A percentile compares a stretch with the other conserved stretches of the same genome.
These are phyloP conservation scores for Mycena rebaudengoi DNA, from an alignment of 768 basidiomycete genomes.

Conservation along the genomic window DNA sequence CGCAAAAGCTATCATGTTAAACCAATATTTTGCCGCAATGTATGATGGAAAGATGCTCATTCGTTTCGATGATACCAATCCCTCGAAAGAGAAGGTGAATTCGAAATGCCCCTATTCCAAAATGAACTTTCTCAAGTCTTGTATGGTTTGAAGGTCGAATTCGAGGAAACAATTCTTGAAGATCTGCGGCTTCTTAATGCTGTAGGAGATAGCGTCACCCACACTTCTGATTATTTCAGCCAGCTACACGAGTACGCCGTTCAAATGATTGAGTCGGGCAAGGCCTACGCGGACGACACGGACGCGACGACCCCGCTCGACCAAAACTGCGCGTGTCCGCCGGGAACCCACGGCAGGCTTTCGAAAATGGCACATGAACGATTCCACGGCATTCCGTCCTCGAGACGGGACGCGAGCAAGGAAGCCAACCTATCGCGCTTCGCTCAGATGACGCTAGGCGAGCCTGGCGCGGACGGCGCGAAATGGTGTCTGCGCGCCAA, in stretches of 20 bases:
- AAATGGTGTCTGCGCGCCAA: slow-evolving; percentile 96
- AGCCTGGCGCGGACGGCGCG: slow-evolving; percentile 61
- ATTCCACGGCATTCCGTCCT: slow-evolving; percentile 2
- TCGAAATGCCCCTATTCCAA: too few relatives aligned
- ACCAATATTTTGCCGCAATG: slow-evolving; percentile 96
- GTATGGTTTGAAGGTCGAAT: slow-evolving; percentile 74
- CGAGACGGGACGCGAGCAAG: background rate
- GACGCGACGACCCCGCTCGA: slow-evolving; percentile 40
- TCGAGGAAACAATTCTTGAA: slow-evolving; percentile 93
- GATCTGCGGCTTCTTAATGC: slow-evolving; percentile 87
- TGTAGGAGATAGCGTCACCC: slow-evolving; percentile 80
- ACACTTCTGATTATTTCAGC: slow-evolving; percentile 96
- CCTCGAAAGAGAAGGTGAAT: slow-evolving; percentile 88
- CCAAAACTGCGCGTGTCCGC: background rate
- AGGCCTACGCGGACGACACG: slow-evolving; percentile 95
- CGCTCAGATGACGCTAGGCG: background rate
- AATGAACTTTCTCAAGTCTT: too few relatives aligned
- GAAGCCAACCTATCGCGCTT: background rate
- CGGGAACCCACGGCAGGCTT: background rate
- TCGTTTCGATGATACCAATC: slow-evolving; percentile 98
- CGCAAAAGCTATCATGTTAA: slow-evolving; percentile 91
- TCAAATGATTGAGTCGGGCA: slow-evolving; percentile 82
- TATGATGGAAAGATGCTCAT: slow-evolving; percentile 94
- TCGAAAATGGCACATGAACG: background rate
- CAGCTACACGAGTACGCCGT: slow-evolving; percentile 81